phyloP scores from a whole-genome alignment of 2,329 filamentous ascomycete genomes.

The Monilinia laxa region DNA sequence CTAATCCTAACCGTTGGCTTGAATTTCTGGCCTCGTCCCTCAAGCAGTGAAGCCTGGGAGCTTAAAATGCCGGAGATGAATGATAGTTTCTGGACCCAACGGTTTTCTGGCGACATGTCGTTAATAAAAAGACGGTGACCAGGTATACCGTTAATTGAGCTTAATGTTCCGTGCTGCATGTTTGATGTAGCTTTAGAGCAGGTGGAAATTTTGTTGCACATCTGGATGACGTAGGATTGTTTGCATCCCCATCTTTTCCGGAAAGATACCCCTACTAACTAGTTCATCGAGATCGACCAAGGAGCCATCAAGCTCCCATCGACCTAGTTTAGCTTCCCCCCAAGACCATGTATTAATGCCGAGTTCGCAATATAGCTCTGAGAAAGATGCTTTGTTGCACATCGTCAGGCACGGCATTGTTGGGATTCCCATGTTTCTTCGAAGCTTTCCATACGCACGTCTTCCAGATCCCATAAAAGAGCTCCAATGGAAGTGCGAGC shows the following conservation, averaged over 20 bases:
- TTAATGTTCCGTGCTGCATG: too few species aligned
- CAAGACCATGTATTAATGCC: not conserved
- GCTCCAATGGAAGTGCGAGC: not conserved
- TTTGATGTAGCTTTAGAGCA: too few species aligned
- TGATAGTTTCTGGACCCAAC: too few species aligned
- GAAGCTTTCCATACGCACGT: not conserved
- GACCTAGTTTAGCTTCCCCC: not conserved
- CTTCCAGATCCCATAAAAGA: not conserved
- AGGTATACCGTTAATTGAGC: too few species aligned
- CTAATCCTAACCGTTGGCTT: too few species aligned
- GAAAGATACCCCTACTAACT: not conserved
- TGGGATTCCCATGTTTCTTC: not conserved
- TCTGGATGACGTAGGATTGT: not conserved
- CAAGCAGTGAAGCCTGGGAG: too few species aligned
- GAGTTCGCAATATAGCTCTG: not conserved
- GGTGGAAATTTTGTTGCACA: slow-evolving; percentile 4
- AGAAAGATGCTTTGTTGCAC: not conserved
- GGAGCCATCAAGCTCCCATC: not conserved
- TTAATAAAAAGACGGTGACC: too few species aligned
- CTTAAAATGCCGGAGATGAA: too few species aligned
- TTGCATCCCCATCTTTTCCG: not conserved
- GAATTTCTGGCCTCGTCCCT: too few species aligned
- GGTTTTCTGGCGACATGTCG: too few species aligned
- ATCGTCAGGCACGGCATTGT: not conserved
- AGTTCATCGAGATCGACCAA: not conserved